These are phyloP conservation scores for Clonostachys chloroleuca DNA, from an alignment of 2,329 filamentous ascomycete genomes.

Conservation along the genomic window DNA sequence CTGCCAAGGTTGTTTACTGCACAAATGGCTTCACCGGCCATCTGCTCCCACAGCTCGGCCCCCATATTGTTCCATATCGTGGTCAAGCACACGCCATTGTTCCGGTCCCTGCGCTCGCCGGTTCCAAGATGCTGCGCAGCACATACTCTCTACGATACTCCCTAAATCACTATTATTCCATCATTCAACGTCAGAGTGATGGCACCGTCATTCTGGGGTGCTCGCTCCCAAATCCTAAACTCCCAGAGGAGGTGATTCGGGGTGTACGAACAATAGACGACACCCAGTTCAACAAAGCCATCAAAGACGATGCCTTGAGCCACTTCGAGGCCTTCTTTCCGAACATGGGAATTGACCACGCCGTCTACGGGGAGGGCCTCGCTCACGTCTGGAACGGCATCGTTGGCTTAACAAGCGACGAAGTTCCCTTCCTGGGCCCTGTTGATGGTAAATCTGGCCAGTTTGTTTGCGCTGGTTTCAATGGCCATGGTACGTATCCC, in stretches of 20 bases:
- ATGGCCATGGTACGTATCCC: slow-evolving; percentile 8
- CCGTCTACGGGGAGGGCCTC: slow-evolving; percentile 28
- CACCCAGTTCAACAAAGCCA: background rate
- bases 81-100: too few species aligned
- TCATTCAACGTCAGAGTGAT: slow-evolving; percentile 32
- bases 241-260: background rate
- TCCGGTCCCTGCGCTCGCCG: slow-evolving; percentile 27
- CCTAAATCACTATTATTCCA: slow-evolving; percentile 41
- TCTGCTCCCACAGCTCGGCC: background rate
- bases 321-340: background rate
- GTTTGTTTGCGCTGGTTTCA: slow-evolving; percentile 42
- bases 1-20: background rate
- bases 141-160: slow-evolving; percentile 41
- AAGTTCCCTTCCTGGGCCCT: slow-evolving; percentile 36
- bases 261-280: background rate
- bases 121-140: slow-evolving; percentile 19
- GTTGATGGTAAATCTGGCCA: slow-evolving; percentile 33
- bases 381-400: slow-evolving; percentile 42
- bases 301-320: background rate
- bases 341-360: background rate
- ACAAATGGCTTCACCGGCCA: background rate
- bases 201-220: background rate
- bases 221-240: background rate
- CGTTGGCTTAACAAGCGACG: slow-evolving; percentile 39
- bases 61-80: background rate